These are phyloP conservation scores for Sphaerulina musiva DNA, from an alignment of 2,329 filamentous ascomycete genomes.

Conservation along the genomic window DNA sequence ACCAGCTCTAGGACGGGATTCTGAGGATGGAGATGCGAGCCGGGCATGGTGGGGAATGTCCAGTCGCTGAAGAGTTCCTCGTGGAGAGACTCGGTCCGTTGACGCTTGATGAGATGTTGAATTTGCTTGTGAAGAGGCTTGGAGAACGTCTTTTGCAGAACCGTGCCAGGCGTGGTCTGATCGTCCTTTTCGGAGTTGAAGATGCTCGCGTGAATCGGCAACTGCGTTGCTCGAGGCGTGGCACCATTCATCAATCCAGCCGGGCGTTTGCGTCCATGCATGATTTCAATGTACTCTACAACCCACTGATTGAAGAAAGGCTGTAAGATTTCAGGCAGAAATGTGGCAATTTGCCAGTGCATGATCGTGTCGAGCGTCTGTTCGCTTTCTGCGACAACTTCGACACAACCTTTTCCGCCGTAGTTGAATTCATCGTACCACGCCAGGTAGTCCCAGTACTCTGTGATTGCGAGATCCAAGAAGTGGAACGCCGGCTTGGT, in stretches of 20 bases:
- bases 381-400: constrained; percentile 68
- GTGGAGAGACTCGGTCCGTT: constrained; percentile 83
- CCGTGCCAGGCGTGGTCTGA: constrained; percentile 50
- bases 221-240: constrained; percentile 53
- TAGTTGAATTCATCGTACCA: constrained; percentile 99
- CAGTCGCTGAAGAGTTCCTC: constrained; percentile 83
- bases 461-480: constrained; percentile 91
- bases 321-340: constrained; percentile 74
- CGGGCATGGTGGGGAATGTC: constrained; percentile 72
- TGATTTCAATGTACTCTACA: constrained; percentile 87
- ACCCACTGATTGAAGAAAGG: constrained; percentile 86
- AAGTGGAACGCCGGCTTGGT: constrained; percentile 94
- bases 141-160: constrained; percentile 76
- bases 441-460: constrained; percentile 98
- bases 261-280: constrained; percentile 79
- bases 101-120: constrained; percentile 68
- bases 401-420: constrained; percentile 81
- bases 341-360: constrained; percentile 95
- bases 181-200: constrained; percentile 54
- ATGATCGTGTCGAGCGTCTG: constrained; percentile 86
- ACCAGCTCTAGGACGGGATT: constrained; percentile 86
- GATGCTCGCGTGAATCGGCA: constrained; percentile 51
- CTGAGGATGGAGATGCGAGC: constrained; percentile 56
- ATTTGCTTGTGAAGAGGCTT: constrained; percentile 89
- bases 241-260: constrained; percentile 36